Base-by-base conservation (phyloP, 306 rosid species). In the Clitoria ternatea region DNA sequence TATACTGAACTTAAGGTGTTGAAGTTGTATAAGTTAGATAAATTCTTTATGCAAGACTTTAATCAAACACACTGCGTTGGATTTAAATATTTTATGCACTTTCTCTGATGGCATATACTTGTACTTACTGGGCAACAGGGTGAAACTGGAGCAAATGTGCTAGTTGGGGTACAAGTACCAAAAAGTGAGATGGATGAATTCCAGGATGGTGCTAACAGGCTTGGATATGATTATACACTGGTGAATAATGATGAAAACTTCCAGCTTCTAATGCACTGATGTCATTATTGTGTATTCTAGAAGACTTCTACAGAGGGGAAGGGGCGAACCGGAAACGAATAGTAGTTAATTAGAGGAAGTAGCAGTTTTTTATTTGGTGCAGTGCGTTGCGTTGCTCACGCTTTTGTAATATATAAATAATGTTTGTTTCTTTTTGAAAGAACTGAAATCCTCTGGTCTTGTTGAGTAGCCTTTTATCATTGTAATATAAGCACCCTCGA, bases 101-200 rank as follows among this genome's bases (percentile, higher is more conserved):
- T 43, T 45, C 12, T 70, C 24, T 40, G 33, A 77, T 75, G 53
- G 8, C 39, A 35, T 72, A 15, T 72, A 15, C 29, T 59, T 50
- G 8, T 56, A 33, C 73, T 49, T 74, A 3, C 6, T 49, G 17
- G 33, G 9, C 30, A 53, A 83, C 80, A 91, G 97, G 99, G 99
- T 79, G 96, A 83, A 80, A 73, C 90, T 43, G 96, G 96, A 45
- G 97, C 96, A 76, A 85, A 91, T 55, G 88, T 91, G 17, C 77
- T 95, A 71, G 96, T 95, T n/a, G 99, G 96, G 49, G 71, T 95
- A 49, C 96, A 95, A 79, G 85, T 95, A 40, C 68, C 83, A 0
- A 45, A 26, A 29, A 45, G 27, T 2, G 96, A 95, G 78, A 77
- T 90, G 83, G 85, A 63, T 18, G 96, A 89, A 61, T 95, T 91